Percentiles rank a stretch among this genome's conserved stretches.
Evolutionary conservation across 495 filamentous ascomycete genomes (phyloP).

Genomic region (Diplogelasinospora grovesii): DNA sequence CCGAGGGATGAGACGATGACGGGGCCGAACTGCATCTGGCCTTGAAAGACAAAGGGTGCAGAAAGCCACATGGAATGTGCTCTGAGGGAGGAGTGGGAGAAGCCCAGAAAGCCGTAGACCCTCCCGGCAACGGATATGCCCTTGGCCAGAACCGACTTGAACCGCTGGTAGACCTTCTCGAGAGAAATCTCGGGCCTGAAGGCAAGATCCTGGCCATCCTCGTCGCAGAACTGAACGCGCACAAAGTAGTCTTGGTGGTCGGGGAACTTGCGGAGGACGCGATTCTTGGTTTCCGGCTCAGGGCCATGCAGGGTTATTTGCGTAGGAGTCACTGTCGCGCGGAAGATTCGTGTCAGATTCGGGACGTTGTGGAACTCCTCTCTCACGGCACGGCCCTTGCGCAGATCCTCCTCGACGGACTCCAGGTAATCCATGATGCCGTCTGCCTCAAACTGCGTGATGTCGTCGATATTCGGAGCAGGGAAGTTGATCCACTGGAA

Average conservation of each 20-base stretch:
- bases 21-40: slow-evolving; percentile 32
- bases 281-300: slow-evolving; percentile 62
- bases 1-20: slow-evolving; percentile 57
- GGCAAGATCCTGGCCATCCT: slow-evolving; percentile 57
- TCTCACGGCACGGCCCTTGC: slow-evolving; percentile 18
- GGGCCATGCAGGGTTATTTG: slow-evolving; percentile 64
- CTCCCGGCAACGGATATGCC: slow-evolving; percentile 60
- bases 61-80: slow-evolving; percentile 67
- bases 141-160: slow-evolving; percentile 47
- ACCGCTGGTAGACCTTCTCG: slow-evolving; percentile 51
- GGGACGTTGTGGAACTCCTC: slow-evolving; percentile 19
- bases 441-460: slow-evolving; percentile 32
- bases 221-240: slow-evolving; percentile 60
- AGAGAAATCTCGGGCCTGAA: slow-evolving; percentile 50
- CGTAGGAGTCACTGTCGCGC: slow-evolving; percentile 61
- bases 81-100: slow-evolving; percentile 72
- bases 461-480: slow-evolving; percentile 36
- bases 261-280: slow-evolving; percentile 65
- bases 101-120: slow-evolving; percentile 63
- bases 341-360: slow-evolving; percentile 43
- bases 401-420: slow-evolving; percentile 31
- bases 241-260: slow-evolving; percentile 59
- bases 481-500: slow-evolving; percentile 43
- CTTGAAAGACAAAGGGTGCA: slow-evolving; percentile 54
- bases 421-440: slow-evolving; percentile 40